Base-by-base conservation (phyloP, 73 alveolate genomes). In the Paramecium tetraurelia region DNA sequence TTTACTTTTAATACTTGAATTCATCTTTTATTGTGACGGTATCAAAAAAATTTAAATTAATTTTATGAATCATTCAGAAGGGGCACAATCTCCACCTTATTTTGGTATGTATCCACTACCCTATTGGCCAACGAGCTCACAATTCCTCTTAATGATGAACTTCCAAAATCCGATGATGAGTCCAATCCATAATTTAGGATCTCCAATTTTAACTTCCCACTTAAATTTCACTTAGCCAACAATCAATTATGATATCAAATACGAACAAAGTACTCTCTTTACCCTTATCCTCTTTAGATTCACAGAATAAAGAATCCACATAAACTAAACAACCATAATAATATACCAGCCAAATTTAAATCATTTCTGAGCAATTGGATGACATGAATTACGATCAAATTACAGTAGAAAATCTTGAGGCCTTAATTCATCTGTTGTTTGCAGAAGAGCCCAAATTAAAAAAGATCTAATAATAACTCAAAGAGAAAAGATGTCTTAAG, bases 41-140 rank as follows among this genome's bases (percentile, higher is more conserved):
- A 72, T 72, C 59, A 36, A 72, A 36, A 72, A 72, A 72, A 29
- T 72, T 36, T 72, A 72, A 72, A 72, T 40, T 36, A 72, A 72
- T 35, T 16, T 53, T 72, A 72, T 33, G 86, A 72, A 72, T 63
- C 84, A 63, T 63, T 63, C 84, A 63, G 84, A 63, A 9, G 84
- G 84, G 12, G 84, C 84, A 3, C n/a, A 63, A 63, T 63, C 84
- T 20, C 84, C 84, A 3, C 84, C 50, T 31, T 63, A 31, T 31
- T 63, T 63, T 63, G 84, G 84, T 27, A 63, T 63, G 84, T 63
- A 63, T 63, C 84, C 84, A 63, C 1, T 63, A 27, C 84, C 84
- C 29, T 63, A 63, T 33, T 63, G 84, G 84, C 50, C 84, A 63
- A 63, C 84, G 12, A 63, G 31, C 31, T 63, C 84, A 63, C 27